These are phyloP conservation scores for Diplocarpon mali DNA, from an alignment of 2,329 filamentous ascomycete genomes.

Conservation along the genomic window DNA sequence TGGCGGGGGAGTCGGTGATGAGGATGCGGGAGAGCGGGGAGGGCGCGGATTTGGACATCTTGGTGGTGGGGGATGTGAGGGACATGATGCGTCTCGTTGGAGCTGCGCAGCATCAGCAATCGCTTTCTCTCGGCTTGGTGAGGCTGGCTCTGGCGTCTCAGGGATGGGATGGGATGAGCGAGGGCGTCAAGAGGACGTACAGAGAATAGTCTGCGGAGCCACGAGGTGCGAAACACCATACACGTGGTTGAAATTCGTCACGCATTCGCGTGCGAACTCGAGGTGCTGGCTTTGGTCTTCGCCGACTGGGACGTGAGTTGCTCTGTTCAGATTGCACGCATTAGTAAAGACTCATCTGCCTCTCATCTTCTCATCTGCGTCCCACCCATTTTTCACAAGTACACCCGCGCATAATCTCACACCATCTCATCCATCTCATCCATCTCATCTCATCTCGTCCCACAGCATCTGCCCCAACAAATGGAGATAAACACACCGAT, in stretches of 20 bases:
- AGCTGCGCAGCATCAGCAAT: conserved; percentile 13
- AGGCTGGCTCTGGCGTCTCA: background rate
- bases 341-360: conserved; percentile 4
- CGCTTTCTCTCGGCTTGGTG: background rate
- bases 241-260: conserved; percentile 72
- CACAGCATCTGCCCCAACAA: background rate
- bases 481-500: conserved; percentile 40
- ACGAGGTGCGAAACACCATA: conserved; percentile 51
- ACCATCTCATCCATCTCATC: no score
- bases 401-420: no score
- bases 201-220: conserved; percentile 59
- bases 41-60: conserved; percentile 89
- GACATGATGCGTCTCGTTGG: conserved; percentile 84
- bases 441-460: background rate
- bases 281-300: conserved; percentile 91
- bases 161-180: no score
- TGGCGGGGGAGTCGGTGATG: conserved; percentile 57
- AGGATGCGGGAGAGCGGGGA: conserved; percentile 67
- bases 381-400: no score
- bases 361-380: background rate
- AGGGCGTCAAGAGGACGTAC: conserved; percentile 38
- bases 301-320: conserved; percentile 94
- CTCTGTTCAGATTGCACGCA: conserved; percentile 34
- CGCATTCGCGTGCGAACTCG: conserved; percentile 82
- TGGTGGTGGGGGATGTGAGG: conserved; percentile 61